Base-by-base conservation (phyloP, 148 eudicot species). In the Amaranthus palmeri region DNA sequence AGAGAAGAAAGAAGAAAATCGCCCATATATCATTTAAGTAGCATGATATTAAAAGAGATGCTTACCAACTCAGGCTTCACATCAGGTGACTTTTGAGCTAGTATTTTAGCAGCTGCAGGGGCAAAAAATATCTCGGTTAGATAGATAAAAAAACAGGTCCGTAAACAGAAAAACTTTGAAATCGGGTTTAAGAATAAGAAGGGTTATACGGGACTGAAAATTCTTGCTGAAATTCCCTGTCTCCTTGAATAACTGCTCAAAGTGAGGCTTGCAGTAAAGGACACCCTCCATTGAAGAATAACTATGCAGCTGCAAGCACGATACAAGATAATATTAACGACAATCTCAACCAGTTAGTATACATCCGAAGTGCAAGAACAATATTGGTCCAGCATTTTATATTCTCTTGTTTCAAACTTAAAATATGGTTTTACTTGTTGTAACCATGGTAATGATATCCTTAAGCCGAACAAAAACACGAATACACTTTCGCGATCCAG, bases 161-260 rank as follows among this genome's bases (percentile, higher is more conserved):
- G 36, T 3, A 7, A 4, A n/a, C 15, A 48, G 53, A 3, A 47
- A 56, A 25, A 65, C n/a, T 40, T 64, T 55, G 56, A 55, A 47
- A 52, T 46, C 4, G 12, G 36, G 17, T 42, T 18, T 56, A 54
- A 56, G 46, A 61, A 68, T 5, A 15, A 47, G 59, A 53, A 61
- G 36, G 36, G 55, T 72, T 73, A 36, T 90, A 93, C 98, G 93
- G 44, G 98, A 85, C 68, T 85, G 90, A 74, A 93, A 93, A 74
- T 89, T 93, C 87, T 93, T 91, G 88, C 75, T 81, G 90, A 83
- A 93, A 74, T 77, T 91, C 65, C 98, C 98, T 0, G 88, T 44
- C 84, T 93, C 97, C 84, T 93, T 93, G 83, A 93, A 93, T 74
- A 93, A 85, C 83, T 93, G 98, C 86, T 91, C 97, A 79, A 87